A percentile compares a stretch with the other conserved stretches of the same genome.
Evolutionary conservation across 1,284 basidiomycete genomes (phyloP).

Genomic region (Ceratobasidium sp.): DNA sequence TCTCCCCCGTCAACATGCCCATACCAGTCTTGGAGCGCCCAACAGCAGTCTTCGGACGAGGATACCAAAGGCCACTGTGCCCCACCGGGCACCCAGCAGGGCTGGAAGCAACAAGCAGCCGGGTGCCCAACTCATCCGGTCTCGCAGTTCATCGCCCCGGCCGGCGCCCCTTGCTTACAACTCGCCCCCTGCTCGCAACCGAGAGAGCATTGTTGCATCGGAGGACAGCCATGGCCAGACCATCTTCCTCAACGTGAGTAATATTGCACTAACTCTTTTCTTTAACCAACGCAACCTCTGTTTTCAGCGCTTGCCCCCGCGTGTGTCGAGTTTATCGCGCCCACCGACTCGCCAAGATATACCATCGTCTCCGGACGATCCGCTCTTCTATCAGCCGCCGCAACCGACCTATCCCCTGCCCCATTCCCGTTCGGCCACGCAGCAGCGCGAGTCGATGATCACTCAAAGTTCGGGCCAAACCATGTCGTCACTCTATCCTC

Average conservation of each 20-base stretch:
- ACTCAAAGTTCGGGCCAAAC: conserved; percentile 61
- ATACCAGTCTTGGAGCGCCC: conserved; percentile 31
- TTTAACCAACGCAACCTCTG: not conserved
- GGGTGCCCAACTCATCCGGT: conserved; percentile 3
- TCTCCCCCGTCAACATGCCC: conserved; percentile 13
- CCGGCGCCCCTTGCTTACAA: conserved; percentile 12
- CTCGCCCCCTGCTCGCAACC: conserved; percentile 14
- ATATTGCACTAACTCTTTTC: not conserved
- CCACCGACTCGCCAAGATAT: conserved; percentile 26
- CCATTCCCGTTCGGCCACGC: conserved; percentile 37
- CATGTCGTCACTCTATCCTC: conserved; percentile 73
- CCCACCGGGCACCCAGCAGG: conserved; percentile 9
- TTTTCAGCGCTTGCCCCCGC: conserved; percentile 24
- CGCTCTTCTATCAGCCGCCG: conserved; percentile 36
- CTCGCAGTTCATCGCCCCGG: conserved; percentile 20
- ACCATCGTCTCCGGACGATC: conserved; percentile 34
- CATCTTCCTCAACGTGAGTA: conserved; percentile 31
- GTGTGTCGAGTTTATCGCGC: conserved; percentile 27
- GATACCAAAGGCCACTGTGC: conserved; percentile 21
- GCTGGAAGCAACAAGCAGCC: not conserved
- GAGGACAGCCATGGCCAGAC: conserved; percentile 35
- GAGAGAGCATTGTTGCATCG: conserved; percentile 28
- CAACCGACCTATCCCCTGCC: conserved; percentile 22
- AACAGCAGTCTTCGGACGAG: conserved; percentile 19
- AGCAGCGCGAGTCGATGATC: conserved; percentile 58